Conservation (phyloP, 2,329 filamentous ascomycete species). For the Cercospora beticola region DNA sequence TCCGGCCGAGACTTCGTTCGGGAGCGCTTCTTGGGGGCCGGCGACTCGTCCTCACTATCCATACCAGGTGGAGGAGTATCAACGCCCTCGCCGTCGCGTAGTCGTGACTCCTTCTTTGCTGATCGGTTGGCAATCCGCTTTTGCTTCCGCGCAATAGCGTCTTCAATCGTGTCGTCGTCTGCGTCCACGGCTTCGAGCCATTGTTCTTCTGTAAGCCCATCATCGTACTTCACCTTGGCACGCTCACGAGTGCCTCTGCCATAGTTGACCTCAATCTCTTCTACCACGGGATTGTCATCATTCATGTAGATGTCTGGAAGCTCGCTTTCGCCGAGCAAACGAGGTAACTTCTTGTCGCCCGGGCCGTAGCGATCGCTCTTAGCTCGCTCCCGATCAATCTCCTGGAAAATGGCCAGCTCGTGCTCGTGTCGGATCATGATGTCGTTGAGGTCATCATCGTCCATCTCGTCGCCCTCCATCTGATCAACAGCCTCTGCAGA, state of each 20-base stretch:
- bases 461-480: slow-evolving; percentile 94
- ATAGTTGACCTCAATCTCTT: slow-evolving; percentile 73
- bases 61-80: slow-evolving; percentile 76
- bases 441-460: slow-evolving; percentile 94
- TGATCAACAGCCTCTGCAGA: slow-evolving; percentile 66
- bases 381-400: slow-evolving; percentile 74
- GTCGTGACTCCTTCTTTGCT: slow-evolving; percentile 58
- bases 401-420: slow-evolving; percentile 75
- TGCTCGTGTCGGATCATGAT: slow-evolving; percentile 86
- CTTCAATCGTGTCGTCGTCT: slow-evolving; percentile 90
- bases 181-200: slow-evolving; percentile 98
- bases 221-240: slow-evolving; percentile 91
- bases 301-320: slow-evolving; percentile 91
- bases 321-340: slow-evolving; percentile 83
- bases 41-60: slow-evolving; percentile 74
- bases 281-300: slow-evolving; percentile 76
- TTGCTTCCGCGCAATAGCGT: slow-evolving; percentile 85
- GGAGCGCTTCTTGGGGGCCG: slow-evolving; percentile 69
- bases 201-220: slow-evolving; percentile 96
- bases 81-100: slow-evolving; percentile 48
- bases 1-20: slow-evolving; percentile 72
- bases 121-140: slow-evolving; percentile 79
- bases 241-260: slow-evolving; percentile 94
- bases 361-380: slow-evolving; percentile 68
- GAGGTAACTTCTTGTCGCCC: slow-evolving; percentile 65